phyloP scores from a whole-genome alignment of 345 rosid genomes.

The Clausena lansium region DNA sequence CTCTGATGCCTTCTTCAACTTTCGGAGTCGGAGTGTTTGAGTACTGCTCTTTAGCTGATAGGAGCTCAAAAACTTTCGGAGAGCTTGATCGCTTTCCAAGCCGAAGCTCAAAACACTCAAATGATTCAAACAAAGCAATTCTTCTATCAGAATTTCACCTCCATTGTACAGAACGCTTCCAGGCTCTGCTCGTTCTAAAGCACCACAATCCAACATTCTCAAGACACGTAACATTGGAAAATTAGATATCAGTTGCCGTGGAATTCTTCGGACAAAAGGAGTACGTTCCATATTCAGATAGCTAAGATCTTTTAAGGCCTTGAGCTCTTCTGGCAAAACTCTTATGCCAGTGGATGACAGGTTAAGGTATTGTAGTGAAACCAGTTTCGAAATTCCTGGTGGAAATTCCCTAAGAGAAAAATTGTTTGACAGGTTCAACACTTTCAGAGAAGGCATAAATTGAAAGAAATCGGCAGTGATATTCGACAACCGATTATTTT shows the following conservation, averaged over 20 bases:
- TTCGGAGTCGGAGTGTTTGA: no score
- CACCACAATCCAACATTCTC: not conserved
- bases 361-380: constrained; percentile 23
- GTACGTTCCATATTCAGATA: constrained; percentile 16
- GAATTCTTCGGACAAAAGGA: constrained; percentile 2
- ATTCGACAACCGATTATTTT: not conserved
- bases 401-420: constrained; percentile 18
- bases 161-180: no score
- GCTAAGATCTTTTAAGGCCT: constrained; percentile 3
- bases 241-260: not conserved
- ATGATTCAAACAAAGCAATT: no score
- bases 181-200: no score
- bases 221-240: constrained; percentile 2
- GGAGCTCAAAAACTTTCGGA: no score
- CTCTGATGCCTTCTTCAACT: no score
- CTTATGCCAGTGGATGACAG: constrained; percentile 18
- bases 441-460: constrained; percentile 19
- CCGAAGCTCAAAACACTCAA: no score
- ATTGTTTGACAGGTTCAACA: constrained; percentile 33
- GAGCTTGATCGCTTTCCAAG: no score
- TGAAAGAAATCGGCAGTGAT: constrained; percentile 15
- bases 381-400: constrained; percentile 13
- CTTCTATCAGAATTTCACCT: no score
- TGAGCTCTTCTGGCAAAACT: constrained; percentile 18
- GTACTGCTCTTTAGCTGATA: no score